Conservation (phyloP, 345 rosid species). For the Diplotaxis tenuifolia region DNA sequence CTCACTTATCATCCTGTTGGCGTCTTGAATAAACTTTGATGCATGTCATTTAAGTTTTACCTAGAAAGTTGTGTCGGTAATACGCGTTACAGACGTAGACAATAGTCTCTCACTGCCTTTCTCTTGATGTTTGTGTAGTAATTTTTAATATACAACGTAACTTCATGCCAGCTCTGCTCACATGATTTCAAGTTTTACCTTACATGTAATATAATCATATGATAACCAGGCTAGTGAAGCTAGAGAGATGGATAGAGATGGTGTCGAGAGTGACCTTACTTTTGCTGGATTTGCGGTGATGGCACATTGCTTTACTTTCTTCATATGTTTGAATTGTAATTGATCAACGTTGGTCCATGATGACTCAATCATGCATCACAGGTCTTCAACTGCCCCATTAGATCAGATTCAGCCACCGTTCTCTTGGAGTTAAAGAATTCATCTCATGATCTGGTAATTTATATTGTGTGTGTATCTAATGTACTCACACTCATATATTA, state of each 20-base stretch:
- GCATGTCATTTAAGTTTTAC: background rate
- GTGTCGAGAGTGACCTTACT: slow-evolving; percentile 82
- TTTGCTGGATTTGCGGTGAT: slow-evolving; percentile 98
- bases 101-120: no score
- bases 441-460: slow-evolving; percentile 91
- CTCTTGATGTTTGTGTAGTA: no score
- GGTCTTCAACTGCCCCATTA: slow-evolving; percentile 98
- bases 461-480: background rate
- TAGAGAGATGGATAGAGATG: slow-evolving; percentile 90
- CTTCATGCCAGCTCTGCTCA: no score
- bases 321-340: background rate
- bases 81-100: no score
- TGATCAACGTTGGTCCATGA: slow-evolving; percentile 12
- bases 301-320: slow-evolving; percentile 11
- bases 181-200: no score
- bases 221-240: slow-evolving; percentile 87
- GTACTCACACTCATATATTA: background rate
- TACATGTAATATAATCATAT: slow-evolving; percentile 23
- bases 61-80: background rate
- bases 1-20: slow-evolving; percentile 9
- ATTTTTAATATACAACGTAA: no score
- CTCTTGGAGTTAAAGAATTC: slow-evolving; percentile 83
- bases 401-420: slow-evolving; percentile 84
- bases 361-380: slow-evolving; percentile 39
- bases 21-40: slow-evolving; percentile 12